These are phyloP conservation scores for Neurospora sublineolata DNA, from an alignment of 495 filamentous ascomycete genomes.

Conservation along the genomic window DNA sequence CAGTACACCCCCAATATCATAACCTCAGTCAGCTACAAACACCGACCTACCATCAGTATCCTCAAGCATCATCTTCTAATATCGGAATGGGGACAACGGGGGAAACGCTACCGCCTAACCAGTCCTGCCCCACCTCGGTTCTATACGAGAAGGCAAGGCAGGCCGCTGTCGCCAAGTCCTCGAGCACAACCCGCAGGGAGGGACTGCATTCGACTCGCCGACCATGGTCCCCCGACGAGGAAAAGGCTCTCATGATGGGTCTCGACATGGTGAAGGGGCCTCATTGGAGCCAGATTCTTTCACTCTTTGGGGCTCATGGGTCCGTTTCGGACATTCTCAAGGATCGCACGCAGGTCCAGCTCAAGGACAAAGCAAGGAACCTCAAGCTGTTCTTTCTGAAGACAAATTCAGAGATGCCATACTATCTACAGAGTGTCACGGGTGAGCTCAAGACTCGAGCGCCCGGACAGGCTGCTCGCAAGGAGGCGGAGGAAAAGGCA, in stretches of 20 bases:
- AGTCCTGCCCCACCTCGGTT: constrained; percentile 65
- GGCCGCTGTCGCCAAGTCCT: constrained; percentile 69
- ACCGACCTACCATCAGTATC: constrained; percentile 13
- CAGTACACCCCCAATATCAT: constrained; percentile 11
- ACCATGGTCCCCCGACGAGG: constrained; percentile 84
- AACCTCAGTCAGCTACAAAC: constrained; percentile 9
- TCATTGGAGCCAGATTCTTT: constrained; percentile 91
- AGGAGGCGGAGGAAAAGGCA: constrained; percentile 63
- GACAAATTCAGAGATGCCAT: constrained; percentile 83
- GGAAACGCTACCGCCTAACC: constrained; percentile 46
- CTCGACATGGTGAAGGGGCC: constrained; percentile 85
- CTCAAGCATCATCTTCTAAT: constrained; percentile 2
- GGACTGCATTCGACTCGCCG: constrained; percentile 74
- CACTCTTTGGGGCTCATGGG: constrained; percentile 75
- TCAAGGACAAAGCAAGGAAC: constrained; percentile 93
- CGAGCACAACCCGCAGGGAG: constrained; percentile 59
- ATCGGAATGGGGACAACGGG: constrained; percentile 1
- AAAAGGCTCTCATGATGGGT: constrained; percentile 84
- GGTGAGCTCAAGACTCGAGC: constrained; percentile 91
- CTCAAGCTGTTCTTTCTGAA: constrained; percentile 94
- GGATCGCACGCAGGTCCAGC: constrained; percentile 86
- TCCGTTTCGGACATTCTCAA: constrained; percentile 77
- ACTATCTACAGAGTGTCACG: constrained; percentile 82
- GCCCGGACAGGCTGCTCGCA: constrained; percentile 67
- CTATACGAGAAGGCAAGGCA: constrained; percentile 74